Conservation (phyloP, 768 basidiomycete species). For the Amanita brunnescens region DNA sequence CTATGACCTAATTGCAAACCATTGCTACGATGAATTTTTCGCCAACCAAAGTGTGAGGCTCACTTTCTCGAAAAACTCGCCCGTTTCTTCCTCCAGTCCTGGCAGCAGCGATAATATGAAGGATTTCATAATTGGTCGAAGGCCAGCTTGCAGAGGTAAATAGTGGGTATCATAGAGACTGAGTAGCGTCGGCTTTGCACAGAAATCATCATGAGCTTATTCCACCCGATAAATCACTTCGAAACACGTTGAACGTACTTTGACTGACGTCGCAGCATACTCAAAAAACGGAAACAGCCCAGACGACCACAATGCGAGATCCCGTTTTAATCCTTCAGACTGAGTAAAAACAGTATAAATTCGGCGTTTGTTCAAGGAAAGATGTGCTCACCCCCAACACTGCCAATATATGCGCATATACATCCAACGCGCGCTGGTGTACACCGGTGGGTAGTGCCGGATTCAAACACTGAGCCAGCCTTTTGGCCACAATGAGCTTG, state of each 20-base stretch:
- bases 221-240: background rate
- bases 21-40: background rate
- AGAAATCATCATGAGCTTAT: background rate
- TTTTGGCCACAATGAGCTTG: slow-evolving; percentile 90
- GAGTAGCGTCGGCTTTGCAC: slow-evolving; percentile 66
- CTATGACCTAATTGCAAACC: slow-evolving; percentile 50
- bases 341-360: slow-evolving; percentile 21
- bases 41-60: slow-evolving; percentile 9
- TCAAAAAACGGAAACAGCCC: slow-evolving; percentile 98
- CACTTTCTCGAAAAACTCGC: slow-evolving; percentile 93
- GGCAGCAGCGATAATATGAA: slow-evolving; percentile 91
- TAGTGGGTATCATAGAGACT: slow-evolving; percentile 92
- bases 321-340: slow-evolving; percentile 80
- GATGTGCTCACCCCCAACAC: slow-evolving; percentile 74
- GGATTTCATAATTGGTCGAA: slow-evolving; percentile 90
- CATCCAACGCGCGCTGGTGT: slow-evolving; percentile 92
- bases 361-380: slow-evolving; percentile 3
- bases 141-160: slow-evolving; percentile 68
- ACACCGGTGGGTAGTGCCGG: slow-evolving; percentile 97
- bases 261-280: slow-evolving; percentile 98
- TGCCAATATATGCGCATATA: slow-evolving; percentile 84
- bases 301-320: slow-evolving; percentile 89
- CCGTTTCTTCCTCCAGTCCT: slow-evolving; percentile 94
- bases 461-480: slow-evolving; percentile 92
- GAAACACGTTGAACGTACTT: slow-evolving; percentile 47